phyloP scores from a whole-genome alignment of 1,284 basidiomycete genomes.

The Mycena citricolor region DNA sequence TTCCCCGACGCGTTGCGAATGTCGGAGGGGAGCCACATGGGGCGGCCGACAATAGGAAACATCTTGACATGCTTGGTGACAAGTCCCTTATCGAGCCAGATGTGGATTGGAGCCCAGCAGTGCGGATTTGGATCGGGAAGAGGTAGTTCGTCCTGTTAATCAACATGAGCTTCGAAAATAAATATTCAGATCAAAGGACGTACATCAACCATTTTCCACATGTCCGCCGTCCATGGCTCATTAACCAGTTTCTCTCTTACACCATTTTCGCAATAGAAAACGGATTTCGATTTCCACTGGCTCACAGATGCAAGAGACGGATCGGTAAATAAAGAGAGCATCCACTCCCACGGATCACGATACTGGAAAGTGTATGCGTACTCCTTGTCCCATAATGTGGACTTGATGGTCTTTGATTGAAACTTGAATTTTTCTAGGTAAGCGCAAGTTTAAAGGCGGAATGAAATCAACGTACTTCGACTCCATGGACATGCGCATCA shows the following conservation, averaged over 20 bases:
- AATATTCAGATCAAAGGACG: slow-evolving; percentile 16
- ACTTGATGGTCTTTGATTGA: slow-evolving; percentile 18
- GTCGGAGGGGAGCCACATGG: slow-evolving; percentile 26
- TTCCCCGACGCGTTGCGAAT: slow-evolving; percentile 36
- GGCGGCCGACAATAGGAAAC: slow-evolving; percentile 30
- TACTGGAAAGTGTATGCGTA: slow-evolving; percentile 28
- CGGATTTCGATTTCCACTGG: slow-evolving; percentile 27
- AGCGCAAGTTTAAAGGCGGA: background rate
- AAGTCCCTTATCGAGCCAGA: slow-evolving; percentile 35
- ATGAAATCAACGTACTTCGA: slow-evolving; percentile 21
- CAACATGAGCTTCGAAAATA: background rate
- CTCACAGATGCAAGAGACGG: slow-evolving; percentile 23
- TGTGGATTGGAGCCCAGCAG: slow-evolving; percentile 29
- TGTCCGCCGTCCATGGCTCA: slow-evolving; percentile 29
- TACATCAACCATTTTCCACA: slow-evolving; percentile 30
- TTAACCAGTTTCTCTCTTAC: slow-evolving; percentile 25
- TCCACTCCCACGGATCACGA: slow-evolving; percentile 30
- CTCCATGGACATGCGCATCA: slow-evolving; percentile 20
- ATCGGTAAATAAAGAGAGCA: slow-evolving; percentile 26
- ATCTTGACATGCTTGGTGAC: slow-evolving; percentile 30
- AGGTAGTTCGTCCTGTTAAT: slow-evolving; percentile 12
- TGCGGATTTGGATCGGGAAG: slow-evolving; percentile 16
- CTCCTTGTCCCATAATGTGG: slow-evolving; percentile 14
- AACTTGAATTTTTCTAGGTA: slow-evolving; percentile 22
- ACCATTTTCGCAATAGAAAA: slow-evolving; percentile 24